Evolutionary conservation across 2,329 filamentous ascomycete genomes (phyloP), one percentile per base, ranked within the genome.

Genomic region (Aspergillus clavatus): DNA sequence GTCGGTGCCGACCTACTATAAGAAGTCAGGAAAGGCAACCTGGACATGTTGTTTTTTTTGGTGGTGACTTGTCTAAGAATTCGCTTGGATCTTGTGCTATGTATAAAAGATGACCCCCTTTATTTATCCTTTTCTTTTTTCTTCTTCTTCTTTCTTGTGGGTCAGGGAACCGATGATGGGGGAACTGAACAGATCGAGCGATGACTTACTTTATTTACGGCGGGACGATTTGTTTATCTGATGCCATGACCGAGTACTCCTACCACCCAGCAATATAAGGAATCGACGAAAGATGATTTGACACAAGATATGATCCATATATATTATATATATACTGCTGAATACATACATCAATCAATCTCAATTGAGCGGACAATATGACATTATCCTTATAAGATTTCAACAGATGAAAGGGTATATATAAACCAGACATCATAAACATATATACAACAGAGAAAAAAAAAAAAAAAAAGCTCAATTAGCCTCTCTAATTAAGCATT

Each of bases 21-120:
- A 12, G 45, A 19, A 18, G 16, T 31, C 37, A 35, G 21, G 29
- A 33, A 19, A 22, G 24, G 35, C 35, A 12, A 35, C 27, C 37
- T 38, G 44, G 21, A 38, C 22, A 23, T 29, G 19, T 16, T 18
- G 18, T 21, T 43, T 21, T 26, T 22, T 39, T 40, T 12, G 22
- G 38, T 12, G 22, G 38, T 40, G 31, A 45, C 8, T 35, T 10
- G 18, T 11, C 23, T 14, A 35, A 10, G 31, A 16, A 35, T 18
- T 35, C 11, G 19, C 16, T 39, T 11, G 5, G n/a, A 28, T 27
- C 42, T 36, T n/a, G 26, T 38, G 38, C 23, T 27, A 35, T 51
- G 48, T 51, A 51, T 51, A 51, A 51, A 49, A 48, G 45, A 46
- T 35, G 37, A 37, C 40, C 36, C 43, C 16, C 21, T 12, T 40